Conservation (phyloP, 305 asterid species). For the Fraxinus greggii region DNA sequence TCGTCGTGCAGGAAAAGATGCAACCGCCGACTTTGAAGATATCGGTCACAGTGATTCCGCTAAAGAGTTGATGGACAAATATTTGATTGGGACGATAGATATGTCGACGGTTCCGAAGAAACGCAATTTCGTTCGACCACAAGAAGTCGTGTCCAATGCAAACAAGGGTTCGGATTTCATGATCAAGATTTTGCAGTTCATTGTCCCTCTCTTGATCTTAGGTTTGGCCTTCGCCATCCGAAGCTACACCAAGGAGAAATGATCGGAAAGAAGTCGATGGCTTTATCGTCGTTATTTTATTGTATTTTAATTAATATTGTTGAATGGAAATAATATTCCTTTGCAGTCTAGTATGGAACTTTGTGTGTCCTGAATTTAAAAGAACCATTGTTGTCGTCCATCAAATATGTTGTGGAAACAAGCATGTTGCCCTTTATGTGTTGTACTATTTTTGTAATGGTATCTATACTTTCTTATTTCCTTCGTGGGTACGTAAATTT, state of each 20-base stretch:
- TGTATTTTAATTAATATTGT: constrained; percentile 7
- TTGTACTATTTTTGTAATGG: neutral
- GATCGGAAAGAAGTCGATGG: constrained; percentile 7
- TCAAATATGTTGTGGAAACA: neutral
- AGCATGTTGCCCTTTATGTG: neutral
- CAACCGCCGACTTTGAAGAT: constrained; percentile 63
- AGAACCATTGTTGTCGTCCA: neutral
- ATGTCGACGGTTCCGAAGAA: constrained; percentile 48
- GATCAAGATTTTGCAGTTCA: constrained; percentile 54
- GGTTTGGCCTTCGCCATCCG: constrained; percentile 55
- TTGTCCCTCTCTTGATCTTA: constrained; percentile 61
- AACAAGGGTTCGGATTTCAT: constrained; percentile 42
- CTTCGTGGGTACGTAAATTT: neutral
- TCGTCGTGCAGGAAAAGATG: constrained; percentile 54
- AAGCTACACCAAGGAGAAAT: constrained; percentile 57
- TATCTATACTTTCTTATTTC: neutral
- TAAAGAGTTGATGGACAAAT: constrained; percentile 45
- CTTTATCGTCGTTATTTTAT: neutral
- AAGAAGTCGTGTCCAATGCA: constrained; percentile 24
- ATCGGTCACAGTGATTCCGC: constrained; percentile 64
- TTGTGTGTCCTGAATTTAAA: neutral
- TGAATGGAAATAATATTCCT: neutral
- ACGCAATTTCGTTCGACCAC: constrained; percentile 29
- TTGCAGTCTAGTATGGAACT: neutral
- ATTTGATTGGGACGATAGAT: constrained; percentile 58